Percentiles rank a stretch among this genome's conserved stretches.
Evolutionary conservation across 2,329 filamentous ascomycete species (phyloP).

Genomic region (Fusarium humuli): DNA sequence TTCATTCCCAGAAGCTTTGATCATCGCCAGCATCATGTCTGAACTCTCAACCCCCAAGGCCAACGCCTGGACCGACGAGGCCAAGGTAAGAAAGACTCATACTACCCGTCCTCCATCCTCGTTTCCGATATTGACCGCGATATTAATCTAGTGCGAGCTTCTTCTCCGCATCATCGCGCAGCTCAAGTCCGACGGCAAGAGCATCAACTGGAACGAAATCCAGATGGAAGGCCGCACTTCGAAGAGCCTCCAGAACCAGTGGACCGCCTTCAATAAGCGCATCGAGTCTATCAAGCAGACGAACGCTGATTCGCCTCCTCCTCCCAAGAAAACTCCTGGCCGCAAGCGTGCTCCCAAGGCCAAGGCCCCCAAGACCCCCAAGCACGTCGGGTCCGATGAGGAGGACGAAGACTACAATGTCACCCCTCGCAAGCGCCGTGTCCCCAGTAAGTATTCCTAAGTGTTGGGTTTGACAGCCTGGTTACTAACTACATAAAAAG

Average conservation of each 20-base stretch:
- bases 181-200: slow-evolving; percentile 48
- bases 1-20: too few species aligned
- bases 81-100: slow-evolving; percentile 46
- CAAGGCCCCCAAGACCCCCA: slow-evolving; percentile 29
- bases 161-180: slow-evolving; percentile 53
- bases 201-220: slow-evolving; percentile 53
- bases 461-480: not conserved
- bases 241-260: slow-evolving; percentile 54
- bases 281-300: slow-evolving; percentile 52
- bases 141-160: slow-evolving; percentile 48
- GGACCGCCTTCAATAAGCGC: slow-evolving; percentile 53
- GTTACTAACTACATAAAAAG: slow-evolving; percentile 9
- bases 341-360: slow-evolving; percentile 36
- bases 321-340: slow-evolving; percentile 44
- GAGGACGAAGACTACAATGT: slow-evolving; percentile 3
- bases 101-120: not conserved
- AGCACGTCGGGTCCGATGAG: slow-evolving; percentile 14
- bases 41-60: slow-evolving; percentile 29
- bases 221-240: slow-evolving; percentile 53
- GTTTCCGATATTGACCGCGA: not conserved
- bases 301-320: slow-evolving; percentile 10
- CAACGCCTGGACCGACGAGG: slow-evolving; percentile 54
- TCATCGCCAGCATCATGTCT: slow-evolving; percentile 40
- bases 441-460: slow-evolving; percentile 17
- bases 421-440: slow-evolving; percentile 37